These are phyloP conservation scores for Colletotrichum truncatum DNA, from an alignment of 2,329 filamentous ascomycete species.

Conservation along the genomic window DNA sequence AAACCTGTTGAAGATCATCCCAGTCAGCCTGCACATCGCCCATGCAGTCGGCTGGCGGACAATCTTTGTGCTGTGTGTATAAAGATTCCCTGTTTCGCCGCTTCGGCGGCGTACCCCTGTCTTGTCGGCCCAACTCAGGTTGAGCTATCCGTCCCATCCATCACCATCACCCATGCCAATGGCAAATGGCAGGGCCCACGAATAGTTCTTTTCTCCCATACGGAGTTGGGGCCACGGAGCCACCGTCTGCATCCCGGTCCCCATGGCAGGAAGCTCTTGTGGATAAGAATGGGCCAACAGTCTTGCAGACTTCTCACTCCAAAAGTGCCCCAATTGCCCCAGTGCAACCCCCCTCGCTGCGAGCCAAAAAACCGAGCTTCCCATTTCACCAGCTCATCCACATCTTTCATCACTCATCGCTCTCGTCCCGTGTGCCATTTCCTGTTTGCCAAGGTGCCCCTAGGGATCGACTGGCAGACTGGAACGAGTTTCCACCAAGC, in stretches of 20 bases:
- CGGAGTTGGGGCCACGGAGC: slow-evolving; percentile 19
- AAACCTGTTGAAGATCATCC: slow-evolving; percentile 31
- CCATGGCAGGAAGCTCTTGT: slow-evolving; percentile 14
- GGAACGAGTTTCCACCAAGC: slow-evolving; percentile 13
- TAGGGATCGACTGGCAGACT: slow-evolving; percentile 10
- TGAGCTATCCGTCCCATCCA: slow-evolving; percentile 20
- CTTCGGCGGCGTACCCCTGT: slow-evolving; percentile 21
- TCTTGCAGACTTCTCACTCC: neutral
- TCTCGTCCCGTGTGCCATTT: neutral
- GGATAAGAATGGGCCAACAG: neutral
- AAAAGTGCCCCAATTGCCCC: neutral
- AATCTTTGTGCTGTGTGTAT: slow-evolving; percentile 30
- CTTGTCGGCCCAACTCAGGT: slow-evolving; percentile 22
- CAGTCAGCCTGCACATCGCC: slow-evolving; percentile 21
- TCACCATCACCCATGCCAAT: neutral
- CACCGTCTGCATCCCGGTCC: slow-evolving; percentile 15
- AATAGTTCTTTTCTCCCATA: slow-evolving; percentile 7
- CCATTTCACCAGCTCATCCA: slow-evolving; percentile 17
- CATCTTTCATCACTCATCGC: slow-evolving; percentile 22
- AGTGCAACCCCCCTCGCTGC: slow-evolving; percentile 5
- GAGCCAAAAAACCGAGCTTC: slow-evolving; percentile 8
- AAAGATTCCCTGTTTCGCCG: slow-evolving; percentile 31
- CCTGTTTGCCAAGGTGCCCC: neutral
- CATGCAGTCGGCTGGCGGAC: slow-evolving; percentile 16
- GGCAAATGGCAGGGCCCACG: neutral